A percentile compares a stretch with the other conserved stretches of the same genome.
These are phyloP conservation scores for Juglanconis juglandina DNA, from an alignment of 2,329 filamentous ascomycete genomes.

Conservation along the genomic window DNA sequence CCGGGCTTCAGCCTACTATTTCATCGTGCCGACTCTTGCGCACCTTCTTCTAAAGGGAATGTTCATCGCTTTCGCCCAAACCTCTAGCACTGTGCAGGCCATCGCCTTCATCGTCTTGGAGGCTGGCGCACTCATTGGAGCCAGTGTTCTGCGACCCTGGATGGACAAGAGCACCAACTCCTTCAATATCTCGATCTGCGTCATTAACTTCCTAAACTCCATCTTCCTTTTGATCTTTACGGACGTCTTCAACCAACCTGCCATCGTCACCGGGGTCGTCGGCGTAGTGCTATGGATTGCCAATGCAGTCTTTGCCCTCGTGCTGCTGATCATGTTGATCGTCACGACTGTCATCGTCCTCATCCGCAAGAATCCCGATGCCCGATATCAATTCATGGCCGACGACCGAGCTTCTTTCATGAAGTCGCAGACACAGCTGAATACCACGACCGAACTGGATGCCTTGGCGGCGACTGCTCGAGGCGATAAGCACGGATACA, in stretches of 20 bases:
- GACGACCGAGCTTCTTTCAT: conserved; percentile 96
- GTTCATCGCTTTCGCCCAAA: conserved; percentile 81
- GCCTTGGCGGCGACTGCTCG: conserved; percentile 84
- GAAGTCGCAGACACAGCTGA: conserved; percentile 85
- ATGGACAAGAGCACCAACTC: conserved; percentile 99
- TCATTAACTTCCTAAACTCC: conserved; percentile 85
- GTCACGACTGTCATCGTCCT: conserved; percentile 65
- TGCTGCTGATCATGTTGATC: conserved; percentile 79
- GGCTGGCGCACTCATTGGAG: conserved; percentile 69
- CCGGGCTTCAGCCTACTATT: conserved; percentile 93
- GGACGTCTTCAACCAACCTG: conserved; percentile 77
- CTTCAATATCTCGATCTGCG: conserved; percentile 90
- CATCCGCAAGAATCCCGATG: conserved; percentile 89
- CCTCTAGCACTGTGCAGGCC: conserved; percentile 68
- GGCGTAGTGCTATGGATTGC: conserved; percentile 85
- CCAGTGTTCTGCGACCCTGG: conserved; percentile 82
- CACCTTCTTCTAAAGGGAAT: conserved; percentile 86
- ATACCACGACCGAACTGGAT: conserved; percentile 77
- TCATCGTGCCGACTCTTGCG: conserved; percentile 73
- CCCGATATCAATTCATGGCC: conserved; percentile 92
- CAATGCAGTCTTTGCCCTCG: conserved; percentile 79
- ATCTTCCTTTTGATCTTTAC: conserved; percentile 89
- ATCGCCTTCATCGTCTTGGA: conserved; percentile 82
- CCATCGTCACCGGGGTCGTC: conserved; percentile 80
- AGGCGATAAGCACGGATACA: conserved; percentile 67